These are phyloP conservation scores for Saraca asoca DNA, from an alignment of 331 rosid genomes.

Conservation along the genomic window DNA sequence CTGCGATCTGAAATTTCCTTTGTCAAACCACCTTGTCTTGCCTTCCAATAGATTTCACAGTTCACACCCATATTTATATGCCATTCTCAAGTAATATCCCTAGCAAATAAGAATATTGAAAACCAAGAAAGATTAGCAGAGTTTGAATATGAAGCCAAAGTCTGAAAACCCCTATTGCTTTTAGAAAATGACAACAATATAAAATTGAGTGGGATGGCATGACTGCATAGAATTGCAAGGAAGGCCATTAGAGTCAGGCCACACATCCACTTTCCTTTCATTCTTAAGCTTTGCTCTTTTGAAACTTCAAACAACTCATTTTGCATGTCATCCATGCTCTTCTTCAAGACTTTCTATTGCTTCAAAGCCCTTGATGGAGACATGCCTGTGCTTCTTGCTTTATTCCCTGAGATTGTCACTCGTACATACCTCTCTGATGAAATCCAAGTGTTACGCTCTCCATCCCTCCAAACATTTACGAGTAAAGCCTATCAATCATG, in stretches of 20 bases:
- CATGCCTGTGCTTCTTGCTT: constrained; percentile 68
- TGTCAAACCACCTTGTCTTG: too few relatives aligned
- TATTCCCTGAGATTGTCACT: constrained; percentile 75
- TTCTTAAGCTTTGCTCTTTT: too few relatives aligned
- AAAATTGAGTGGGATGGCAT: constrained; percentile 34
- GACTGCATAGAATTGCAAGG: too few relatives aligned
- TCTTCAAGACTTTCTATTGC: too few relatives aligned
- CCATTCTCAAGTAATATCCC: too few relatives aligned
- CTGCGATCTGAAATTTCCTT: too few relatives aligned
- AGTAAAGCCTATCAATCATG: constrained; percentile 67
- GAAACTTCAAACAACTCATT: neutral
- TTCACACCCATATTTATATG: too few relatives aligned
- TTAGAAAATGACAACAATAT: too few relatives aligned
- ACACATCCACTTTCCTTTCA: too few relatives aligned
- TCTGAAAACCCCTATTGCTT: constrained; percentile 5
- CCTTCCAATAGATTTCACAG: too few relatives aligned
- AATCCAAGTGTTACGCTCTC: constrained; percentile 45
- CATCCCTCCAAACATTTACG: constrained; percentile 75
- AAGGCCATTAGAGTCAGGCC: neutral
- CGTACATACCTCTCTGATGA: constrained; percentile 79
- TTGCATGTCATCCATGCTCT: constrained; percentile 29
- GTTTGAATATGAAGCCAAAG: too few relatives aligned
- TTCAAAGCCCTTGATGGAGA: constrained; percentile 73
- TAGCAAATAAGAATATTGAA: too few relatives aligned
- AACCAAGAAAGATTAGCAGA: neutral